phyloP scores from a whole-genome alignment of 129 eudicot genomes.

The Flaveria linearis region DNA sequence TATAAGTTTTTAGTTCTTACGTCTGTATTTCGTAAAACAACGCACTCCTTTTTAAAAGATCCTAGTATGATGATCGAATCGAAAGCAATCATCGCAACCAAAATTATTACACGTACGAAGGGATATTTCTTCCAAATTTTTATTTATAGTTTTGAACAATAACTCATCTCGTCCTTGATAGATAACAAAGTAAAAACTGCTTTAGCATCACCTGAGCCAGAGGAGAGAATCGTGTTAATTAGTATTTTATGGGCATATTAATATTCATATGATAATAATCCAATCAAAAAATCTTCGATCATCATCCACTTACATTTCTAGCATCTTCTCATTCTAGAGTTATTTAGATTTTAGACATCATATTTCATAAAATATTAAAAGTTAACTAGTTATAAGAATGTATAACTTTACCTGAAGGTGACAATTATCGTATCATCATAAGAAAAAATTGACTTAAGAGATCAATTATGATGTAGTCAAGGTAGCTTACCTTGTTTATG shows the following conservation, averaged over 20 bases:
- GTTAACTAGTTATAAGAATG: background rate
- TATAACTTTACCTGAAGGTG: slow-evolving; percentile 4
- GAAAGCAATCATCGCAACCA: too few relatives aligned
- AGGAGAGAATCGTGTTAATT: background rate
- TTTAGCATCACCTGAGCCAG: too few relatives aligned
- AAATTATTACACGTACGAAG: background rate
- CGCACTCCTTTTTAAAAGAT: background rate
- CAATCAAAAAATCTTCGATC: background rate
- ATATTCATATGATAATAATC: background rate
- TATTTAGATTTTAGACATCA: background rate
- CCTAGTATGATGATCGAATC: background rate
- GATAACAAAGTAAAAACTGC: too few relatives aligned
- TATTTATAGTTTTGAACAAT: too few relatives aligned
- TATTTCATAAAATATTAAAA: background rate
- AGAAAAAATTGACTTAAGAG: slow-evolving; percentile 22
- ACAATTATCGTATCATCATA: slow-evolving; percentile 19
- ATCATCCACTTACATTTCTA: too few relatives aligned
- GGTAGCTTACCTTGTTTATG: too few relatives aligned
- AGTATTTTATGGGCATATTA: background rate
- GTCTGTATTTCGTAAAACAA: background rate
- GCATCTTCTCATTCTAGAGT: too few relatives aligned
- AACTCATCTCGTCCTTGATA: background rate
- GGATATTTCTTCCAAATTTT: background rate
- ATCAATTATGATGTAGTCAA: too few relatives aligned
- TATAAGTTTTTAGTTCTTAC: background rate